Conservation (phyloP, 306 rosid species). For the Pterocarpus santalinus region DNA sequence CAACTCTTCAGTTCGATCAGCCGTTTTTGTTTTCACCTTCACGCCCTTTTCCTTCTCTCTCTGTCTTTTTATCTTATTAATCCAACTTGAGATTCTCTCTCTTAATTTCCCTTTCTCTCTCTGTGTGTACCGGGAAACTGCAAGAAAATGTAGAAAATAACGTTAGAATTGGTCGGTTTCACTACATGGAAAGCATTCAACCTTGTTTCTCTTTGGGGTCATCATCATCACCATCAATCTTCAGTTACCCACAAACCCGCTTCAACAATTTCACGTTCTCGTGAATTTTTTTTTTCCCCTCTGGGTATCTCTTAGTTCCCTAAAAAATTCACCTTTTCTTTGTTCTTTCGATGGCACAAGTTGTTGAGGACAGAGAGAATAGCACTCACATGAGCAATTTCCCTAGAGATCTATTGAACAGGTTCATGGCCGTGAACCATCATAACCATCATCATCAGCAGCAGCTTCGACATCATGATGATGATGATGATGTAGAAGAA, state of each 20-base stretch:
- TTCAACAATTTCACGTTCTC: slow-evolving; percentile 1
- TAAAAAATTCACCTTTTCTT: neutral
- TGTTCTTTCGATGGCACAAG: slow-evolving; percentile 57
- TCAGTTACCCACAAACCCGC: neutral
- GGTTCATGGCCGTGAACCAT: slow-evolving; percentile 46
- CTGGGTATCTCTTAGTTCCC: neutral
- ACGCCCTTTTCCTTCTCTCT: neutral
- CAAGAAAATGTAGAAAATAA: slow-evolving; percentile 34
- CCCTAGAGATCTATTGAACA: slow-evolving; percentile 60
- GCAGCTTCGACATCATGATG: neutral
- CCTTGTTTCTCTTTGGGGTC: neutral
- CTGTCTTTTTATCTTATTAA: no score
- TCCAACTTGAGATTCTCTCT: neutral
- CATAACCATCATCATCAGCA: neutral
- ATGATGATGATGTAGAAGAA: slow-evolving; percentile 19
- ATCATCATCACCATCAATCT: slow-evolving; percentile 5
- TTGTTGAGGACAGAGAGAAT: slow-evolving; percentile 48
- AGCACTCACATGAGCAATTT: slow-evolving; percentile 39
- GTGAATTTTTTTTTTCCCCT: neutral
- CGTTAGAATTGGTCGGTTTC: slow-evolving; percentile 23
- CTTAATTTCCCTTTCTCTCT: neutral
- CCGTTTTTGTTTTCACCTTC: neutral
- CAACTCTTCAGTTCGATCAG: slow-evolving; percentile 18
- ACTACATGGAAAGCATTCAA: slow-evolving; percentile 4
- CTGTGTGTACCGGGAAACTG: neutral